Base-by-base conservation (phyloP, 1,139 yeast genomes). In the Eremothecium gossypii region DNA sequence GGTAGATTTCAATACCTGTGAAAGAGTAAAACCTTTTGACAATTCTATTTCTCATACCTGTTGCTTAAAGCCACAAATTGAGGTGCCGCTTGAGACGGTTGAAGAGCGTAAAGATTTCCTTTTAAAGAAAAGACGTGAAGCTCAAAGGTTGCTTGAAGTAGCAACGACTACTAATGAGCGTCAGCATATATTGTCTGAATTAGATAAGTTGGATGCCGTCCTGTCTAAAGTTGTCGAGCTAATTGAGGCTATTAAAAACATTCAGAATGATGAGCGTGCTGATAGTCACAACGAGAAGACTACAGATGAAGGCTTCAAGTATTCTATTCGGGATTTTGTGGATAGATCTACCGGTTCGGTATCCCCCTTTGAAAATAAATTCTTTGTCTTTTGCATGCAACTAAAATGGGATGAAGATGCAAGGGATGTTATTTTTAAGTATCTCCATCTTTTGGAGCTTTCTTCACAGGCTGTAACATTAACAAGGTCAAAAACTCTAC, bases 391-490 rank as follows among this genome's bases (percentile, higher is more conserved):
- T 54, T 79, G 83, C 50, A 71, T 87, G 59, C 76, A 79, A 52
- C 59, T 87, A 55, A 82, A 78, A 50, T 87, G 96, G 96, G 80
- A 83, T 57, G 81, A 83, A 47, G 60, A 67, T 7, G 69, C 81
- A 9, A 69, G 94, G 41, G 76, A 83, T 50, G 70, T 75, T 30
- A 66, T 86, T 42, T 69, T 74, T 50, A 71, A 76, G 33, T 85
- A 84, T 54, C 60, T 81, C 31, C 82, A 80, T 46, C 43, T 33
- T 38, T 43, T 13, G 14, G 37, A 34, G 5, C 29, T 34, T 6
- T 34, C 27, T 17, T 34, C 37, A 17, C 27, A 79, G 7, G 68
- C 72, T 37, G 67, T 70, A 1, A 40, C 46, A 3, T 42, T 58
- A 8, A 44, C 56, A 9, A 49, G 54, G 14, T 51, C 50, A 20